phyloP scores from a whole-genome alignment of 1,139 yeast genomes.

The Ashbya aceris region DNA sequence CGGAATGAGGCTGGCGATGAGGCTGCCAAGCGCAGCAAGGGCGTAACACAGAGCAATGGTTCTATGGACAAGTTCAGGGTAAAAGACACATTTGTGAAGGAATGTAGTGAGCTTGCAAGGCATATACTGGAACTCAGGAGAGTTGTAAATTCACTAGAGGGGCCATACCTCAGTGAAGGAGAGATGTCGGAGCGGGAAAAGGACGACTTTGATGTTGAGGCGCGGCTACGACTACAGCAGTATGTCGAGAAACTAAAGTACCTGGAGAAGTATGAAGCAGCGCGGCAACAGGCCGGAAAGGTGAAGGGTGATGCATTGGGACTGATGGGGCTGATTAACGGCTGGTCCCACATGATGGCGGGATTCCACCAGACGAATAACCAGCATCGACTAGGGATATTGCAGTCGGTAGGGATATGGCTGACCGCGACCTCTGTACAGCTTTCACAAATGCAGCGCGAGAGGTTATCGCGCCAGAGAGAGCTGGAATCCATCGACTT shows the following conservation, averaged over 20 bases:
- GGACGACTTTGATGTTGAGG: conserved; percentile 47
- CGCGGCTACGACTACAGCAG: conserved; percentile 42
- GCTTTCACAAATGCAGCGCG: conserved; percentile 25
- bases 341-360: conserved; percentile 2
- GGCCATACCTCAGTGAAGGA: conserved; percentile 36
- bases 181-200: conserved; percentile 39
- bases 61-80: conserved; percentile 21
- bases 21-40: conserved; percentile 3
- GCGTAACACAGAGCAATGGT: conserved; percentile 29
- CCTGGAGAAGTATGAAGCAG: conserved; percentile 44
- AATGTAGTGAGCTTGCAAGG: conserved; percentile 38
- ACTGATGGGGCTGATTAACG: conserved; percentile 6
- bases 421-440: conserved; percentile 19
- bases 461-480: conserved; percentile 19
- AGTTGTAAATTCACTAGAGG: conserved; percentile 35
- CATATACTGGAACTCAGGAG: conserved; percentile 35
- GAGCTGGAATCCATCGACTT: conserved; percentile 24
- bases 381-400: conserved; percentile 24
- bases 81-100: conserved; percentile 45
- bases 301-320: conserved; percentile 8
- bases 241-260: conserved; percentile 42
- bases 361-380: conserved; percentile 20
- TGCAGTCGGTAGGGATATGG: conserved; percentile 23
- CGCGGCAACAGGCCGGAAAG: conserved; percentile 25
- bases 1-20: neutral